Evolutionary conservation across 2,329 filamentous ascomycete species (phyloP).

Genomic region (Rugonectria rugulosa): DNA sequence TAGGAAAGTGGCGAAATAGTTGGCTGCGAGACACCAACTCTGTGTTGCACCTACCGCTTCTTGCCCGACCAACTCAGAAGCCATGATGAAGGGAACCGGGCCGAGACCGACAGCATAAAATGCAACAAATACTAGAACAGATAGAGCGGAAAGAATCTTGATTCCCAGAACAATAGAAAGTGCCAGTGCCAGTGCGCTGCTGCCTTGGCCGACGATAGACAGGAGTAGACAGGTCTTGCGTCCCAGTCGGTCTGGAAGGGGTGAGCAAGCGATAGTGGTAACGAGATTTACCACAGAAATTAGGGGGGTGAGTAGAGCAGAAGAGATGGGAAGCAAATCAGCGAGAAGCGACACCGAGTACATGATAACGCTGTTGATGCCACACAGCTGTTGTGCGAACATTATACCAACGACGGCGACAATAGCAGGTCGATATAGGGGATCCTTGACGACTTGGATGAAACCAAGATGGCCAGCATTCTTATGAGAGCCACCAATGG

Average conservation of each 20-base stretch:
- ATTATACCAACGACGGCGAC: conserved; percentile 89
- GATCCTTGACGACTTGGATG: conserved; percentile 70
- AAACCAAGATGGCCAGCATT: conserved; percentile 62
- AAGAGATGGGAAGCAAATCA: conserved; percentile 80
- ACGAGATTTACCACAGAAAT: conserved; percentile 88
- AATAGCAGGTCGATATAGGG: conserved; percentile 74
- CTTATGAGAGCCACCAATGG: conserved; percentile 15
- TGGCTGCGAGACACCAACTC: conserved; percentile 84
- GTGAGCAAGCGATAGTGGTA: conserved; percentile 82
- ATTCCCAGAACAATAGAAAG: conserved; percentile 78
- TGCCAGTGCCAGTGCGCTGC: conserved; percentile 78
- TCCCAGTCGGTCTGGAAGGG: conserved; percentile 85
- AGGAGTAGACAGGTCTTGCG: conserved; percentile 85
- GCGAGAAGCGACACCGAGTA: conserved; percentile 92
- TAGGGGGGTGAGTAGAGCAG: conserved; percentile 83
- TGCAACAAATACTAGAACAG: conserved; percentile 85
- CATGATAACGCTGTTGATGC: conserved; percentile 98
- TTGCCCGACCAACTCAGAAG: conserved; percentile 87
- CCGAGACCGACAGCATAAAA: conserved; percentile 92
- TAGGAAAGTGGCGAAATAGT: conserved; percentile 89
- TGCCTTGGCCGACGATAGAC: conserved; percentile 85
- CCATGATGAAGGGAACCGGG: conserved; percentile 92
- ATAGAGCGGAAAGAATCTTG: conserved; percentile 79
- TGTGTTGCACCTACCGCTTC: conserved; percentile 93
- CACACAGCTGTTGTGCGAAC: conserved; percentile 90